phyloP scores from a whole-genome alignment of 768 basidiomycete genomes.

The Boletus reticuloceps region DNA sequence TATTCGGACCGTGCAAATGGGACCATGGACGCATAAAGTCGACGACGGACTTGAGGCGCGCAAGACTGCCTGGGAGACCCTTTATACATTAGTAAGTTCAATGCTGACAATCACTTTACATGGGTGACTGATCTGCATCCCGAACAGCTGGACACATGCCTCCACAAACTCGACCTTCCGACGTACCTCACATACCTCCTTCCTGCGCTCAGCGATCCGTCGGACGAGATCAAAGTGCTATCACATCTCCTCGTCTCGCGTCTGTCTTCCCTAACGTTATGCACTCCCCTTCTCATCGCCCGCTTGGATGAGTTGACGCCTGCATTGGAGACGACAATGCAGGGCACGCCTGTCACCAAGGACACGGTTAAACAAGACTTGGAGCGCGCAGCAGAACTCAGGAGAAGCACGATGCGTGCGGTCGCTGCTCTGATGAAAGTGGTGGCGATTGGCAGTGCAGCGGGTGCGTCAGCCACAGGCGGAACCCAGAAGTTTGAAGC shows the following conservation, averaged over 20 bases:
- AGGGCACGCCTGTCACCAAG: conserved; percentile 84
- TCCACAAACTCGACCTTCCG: conserved; percentile 82
- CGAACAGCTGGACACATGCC: conserved; percentile 82
- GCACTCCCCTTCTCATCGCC: conserved; percentile 39
- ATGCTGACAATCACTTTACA: background rate
- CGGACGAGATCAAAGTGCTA: conserved; percentile 96
- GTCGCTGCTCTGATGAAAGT: conserved; percentile 85
- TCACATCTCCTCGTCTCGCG: conserved; percentile 95
- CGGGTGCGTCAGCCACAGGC: conserved; percentile 26
- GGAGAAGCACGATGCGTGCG: conserved; percentile 85
- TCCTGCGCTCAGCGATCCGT: conserved; percentile 80
- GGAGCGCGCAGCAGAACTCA: conserved; percentile 85
- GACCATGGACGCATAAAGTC: conserved; percentile 94
- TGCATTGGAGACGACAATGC: conserved; percentile 84
- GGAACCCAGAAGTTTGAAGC: conserved; percentile 61
- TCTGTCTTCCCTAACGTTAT: conserved; percentile 68
- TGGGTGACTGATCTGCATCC: background rate
- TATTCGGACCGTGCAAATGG: conserved; percentile 93
- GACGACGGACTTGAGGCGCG: conserved; percentile 96
- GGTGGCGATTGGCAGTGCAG: conserved; percentile 52
- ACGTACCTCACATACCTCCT: conserved; percentile 82
- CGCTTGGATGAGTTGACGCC: conserved; percentile 84
- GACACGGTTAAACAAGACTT: conserved; percentile 95
- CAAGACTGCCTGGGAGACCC: conserved; percentile 96
- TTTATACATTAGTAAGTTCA: conserved; percentile 82